Evolutionary conservation across 2,329 filamentous ascomycete species (phyloP).

Genomic region (Pseudonectria foliicola): DNA sequence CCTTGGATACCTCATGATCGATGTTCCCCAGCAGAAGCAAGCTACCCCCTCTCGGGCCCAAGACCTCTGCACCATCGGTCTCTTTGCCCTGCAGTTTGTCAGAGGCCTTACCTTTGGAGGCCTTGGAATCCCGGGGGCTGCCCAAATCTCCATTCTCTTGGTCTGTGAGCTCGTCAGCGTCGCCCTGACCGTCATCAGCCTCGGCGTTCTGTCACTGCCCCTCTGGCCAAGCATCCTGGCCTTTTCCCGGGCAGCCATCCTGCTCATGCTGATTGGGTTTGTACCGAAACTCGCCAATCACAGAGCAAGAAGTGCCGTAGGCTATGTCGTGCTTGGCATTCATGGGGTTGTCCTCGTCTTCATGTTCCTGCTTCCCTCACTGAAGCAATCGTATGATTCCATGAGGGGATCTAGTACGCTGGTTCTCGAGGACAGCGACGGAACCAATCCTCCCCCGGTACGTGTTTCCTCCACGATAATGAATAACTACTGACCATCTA

Average conservation of each 20-base stretch:
- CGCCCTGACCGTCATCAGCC: too few species aligned
- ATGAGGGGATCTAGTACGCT: neutral
- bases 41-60: constrained; percentile 32
- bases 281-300: constrained; percentile 56
- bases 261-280: constrained; percentile 34
- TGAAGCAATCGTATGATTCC: constrained; percentile 6
- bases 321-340: constrained; percentile 59
- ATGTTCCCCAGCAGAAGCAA: constrained; percentile 55
- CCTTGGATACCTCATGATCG: constrained; percentile 25
- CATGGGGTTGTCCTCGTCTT: constrained; percentile 47
- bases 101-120: constrained; percentile 62
- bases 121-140: constrained; percentile 48
- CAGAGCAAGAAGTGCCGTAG: constrained; percentile 58
- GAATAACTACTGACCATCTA: constrained; percentile 49
- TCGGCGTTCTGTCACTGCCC: constrained; percentile 22
- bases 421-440: neutral
- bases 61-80: constrained; percentile 57
- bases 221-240: constrained; percentile 50
- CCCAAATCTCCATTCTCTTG: constrained; percentile 60
- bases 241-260: neutral
- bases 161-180: constrained; percentile 59
- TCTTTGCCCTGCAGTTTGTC: constrained; percentile 56
- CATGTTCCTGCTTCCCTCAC: constrained; percentile 12
- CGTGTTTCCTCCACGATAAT: neutral
- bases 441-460: constrained; percentile 12